phyloP scores from a whole-genome alignment of 371 early-diverging fungal species.

The Circinella umbellata region DNA sequence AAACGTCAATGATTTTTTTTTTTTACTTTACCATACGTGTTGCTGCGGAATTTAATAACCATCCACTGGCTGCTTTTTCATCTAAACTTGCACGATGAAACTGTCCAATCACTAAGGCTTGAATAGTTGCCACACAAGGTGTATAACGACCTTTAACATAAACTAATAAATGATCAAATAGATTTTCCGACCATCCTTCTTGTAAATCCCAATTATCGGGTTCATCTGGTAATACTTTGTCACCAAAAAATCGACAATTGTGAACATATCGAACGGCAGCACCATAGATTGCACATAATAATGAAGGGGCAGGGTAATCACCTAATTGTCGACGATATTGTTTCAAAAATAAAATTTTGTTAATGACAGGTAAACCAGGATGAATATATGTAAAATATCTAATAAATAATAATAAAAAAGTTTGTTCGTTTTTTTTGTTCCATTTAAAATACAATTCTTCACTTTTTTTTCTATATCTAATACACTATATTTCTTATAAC shows the following conservation, averaged over 20 bases:
- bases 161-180: slow-evolving; percentile 45
- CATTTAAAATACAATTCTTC: too few species aligned
- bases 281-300: slow-evolving; percentile 50
- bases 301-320: slow-evolving; percentile 48
- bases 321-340: slow-evolving; percentile 48
- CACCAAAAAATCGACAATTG: slow-evolving; percentile 43
- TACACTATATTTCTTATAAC: not conserved
- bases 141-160: slow-evolving; percentile 36
- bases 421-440: too few species aligned
- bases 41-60: slow-evolving; percentile 42
- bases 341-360: slow-evolving; percentile 48
- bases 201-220: slow-evolving; percentile 19
- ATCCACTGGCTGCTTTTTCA: slow-evolving; percentile 37
- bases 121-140: slow-evolving; percentile 47
- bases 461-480: too few species aligned
- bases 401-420: not conserved
- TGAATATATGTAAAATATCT: slow-evolving; percentile 59
- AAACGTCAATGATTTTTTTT: not conserved
- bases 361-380: slow-evolving; percentile 51
- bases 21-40: slow-evolving; percentile 7
- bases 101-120: slow-evolving; percentile 47
- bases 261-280: slow-evolving; percentile 52
- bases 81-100: slow-evolving; percentile 50
- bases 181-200: slow-evolving; percentile 43
- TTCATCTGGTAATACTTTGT: slow-evolving; percentile 23